A percentile compares a stretch with the other conserved stretches of the same genome.
phyloP scores from a whole-genome alignment of 2,329 filamentous ascomycete genomes.

The Penicillium oxalicum region DNA sequence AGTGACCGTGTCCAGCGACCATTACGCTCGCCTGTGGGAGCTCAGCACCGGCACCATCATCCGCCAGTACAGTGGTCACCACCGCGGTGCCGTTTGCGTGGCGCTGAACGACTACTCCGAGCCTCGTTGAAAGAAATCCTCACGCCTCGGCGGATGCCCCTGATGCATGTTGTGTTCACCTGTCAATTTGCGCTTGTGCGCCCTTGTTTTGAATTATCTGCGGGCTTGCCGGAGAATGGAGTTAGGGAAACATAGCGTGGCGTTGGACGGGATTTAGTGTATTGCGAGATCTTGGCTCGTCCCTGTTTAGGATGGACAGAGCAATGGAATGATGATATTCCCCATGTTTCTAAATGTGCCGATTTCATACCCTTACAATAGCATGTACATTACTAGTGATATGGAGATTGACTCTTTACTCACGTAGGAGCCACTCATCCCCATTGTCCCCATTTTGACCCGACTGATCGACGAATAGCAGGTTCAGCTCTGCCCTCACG shows the following conservation, averaged over 20 bases:
- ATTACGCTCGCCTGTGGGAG: constrained; percentile 91
- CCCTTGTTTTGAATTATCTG: not conserved
- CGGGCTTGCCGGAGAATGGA: not conserved
- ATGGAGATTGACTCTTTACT: too few species aligned
- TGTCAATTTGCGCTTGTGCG: not conserved
- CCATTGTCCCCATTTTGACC: too few species aligned
- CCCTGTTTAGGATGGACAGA: not conserved
- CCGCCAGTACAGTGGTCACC: constrained; percentile 90
- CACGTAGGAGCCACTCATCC: too few species aligned
- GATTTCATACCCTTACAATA: too few species aligned
- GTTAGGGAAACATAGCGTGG: constrained; percentile 14
- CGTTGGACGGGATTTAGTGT: not conserved
- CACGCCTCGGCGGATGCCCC: too few species aligned
- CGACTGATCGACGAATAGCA: too few species aligned
- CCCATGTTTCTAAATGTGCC: too few species aligned
- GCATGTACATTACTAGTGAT: too few species aligned
- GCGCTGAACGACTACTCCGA: constrained; percentile 77
- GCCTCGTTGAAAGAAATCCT: constrained; percentile 27
- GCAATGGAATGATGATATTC: not conserved
- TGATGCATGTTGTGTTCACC: not conserved
- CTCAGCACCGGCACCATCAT: constrained; percentile 81
- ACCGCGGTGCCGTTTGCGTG: constrained; percentile 85
- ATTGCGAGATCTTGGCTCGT: not conserved
- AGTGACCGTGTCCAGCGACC: constrained; percentile 87
- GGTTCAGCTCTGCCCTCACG: too few species aligned